Percentiles rank a stretch among this genome's conserved stretches.
phyloP scores from a whole-genome alignment of 2,329 filamentous ascomycete genomes.

The Elsinoe ampelina region DNA sequence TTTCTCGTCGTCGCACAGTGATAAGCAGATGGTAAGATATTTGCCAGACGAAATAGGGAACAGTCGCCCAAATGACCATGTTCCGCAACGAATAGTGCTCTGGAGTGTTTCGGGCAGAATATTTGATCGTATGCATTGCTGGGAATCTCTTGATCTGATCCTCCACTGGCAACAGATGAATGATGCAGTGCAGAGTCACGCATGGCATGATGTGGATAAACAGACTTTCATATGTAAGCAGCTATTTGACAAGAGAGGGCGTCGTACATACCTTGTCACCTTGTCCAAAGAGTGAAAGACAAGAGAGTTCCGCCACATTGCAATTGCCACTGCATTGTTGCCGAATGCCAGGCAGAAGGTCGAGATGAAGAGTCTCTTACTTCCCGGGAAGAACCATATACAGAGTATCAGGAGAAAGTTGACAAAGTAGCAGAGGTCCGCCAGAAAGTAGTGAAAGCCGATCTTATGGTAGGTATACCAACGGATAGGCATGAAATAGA shows the following conservation, averaged over 20 bases:
- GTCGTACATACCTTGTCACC: conserved; percentile 58
- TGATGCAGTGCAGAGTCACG: conserved; percentile 81
- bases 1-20: conserved; percentile 84
- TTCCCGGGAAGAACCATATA: conserved; percentile 83
- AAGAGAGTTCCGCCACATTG: conserved; percentile 98
- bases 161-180: conserved; percentile 65
- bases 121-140: conserved; percentile 73
- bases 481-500: conserved; percentile 96
- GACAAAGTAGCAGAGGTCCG: conserved; percentile 96
- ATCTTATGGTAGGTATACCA: conserved; percentile 83
- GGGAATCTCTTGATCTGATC: conserved; percentile 65
- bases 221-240: conserved; percentile 43
- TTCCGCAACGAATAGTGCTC: conserved; percentile 69
- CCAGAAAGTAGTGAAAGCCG: conserved; percentile 94
- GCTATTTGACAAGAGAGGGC: background rate
- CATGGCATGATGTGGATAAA: conserved; percentile 99
- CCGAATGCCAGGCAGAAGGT: conserved; percentile 88
- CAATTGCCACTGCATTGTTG: conserved; percentile 95
- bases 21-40: conserved; percentile 89
- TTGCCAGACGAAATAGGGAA: conserved; percentile 92
- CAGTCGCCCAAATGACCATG: conserved; percentile 90
- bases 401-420: conserved; percentile 75
- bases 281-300: conserved; percentile 99
- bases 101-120: conserved; percentile 56
- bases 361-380: conserved; percentile 84